Percentiles rank a stretch among this genome's conserved stretches.
Evolutionary conservation across 331 rosid genomes (phyloP).

Genomic region (Rosa hybrid): DNA sequence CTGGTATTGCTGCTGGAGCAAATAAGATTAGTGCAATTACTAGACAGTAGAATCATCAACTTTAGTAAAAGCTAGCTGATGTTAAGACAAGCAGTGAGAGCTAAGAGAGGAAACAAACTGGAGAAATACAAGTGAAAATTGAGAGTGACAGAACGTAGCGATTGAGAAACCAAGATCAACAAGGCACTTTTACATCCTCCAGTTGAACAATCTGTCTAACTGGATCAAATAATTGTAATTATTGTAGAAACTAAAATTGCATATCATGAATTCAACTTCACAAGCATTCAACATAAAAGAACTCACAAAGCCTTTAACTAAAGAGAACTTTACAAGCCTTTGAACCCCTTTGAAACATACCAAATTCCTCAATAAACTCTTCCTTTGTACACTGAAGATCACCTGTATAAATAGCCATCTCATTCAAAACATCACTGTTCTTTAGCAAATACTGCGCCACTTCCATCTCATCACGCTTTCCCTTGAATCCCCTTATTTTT

Average conservation of each 20-base stretch:
- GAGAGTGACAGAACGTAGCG: background rate
- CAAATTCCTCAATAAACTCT: background rate
- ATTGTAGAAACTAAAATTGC: background rate
- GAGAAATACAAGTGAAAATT: background rate
- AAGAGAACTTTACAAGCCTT: background rate
- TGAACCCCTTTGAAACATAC: background rate
- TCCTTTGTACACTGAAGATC: background rate
- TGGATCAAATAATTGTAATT: background rate
- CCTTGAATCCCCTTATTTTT: conserved; percentile 12
- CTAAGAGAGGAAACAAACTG: background rate
- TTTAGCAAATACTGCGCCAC: conserved; percentile 5
- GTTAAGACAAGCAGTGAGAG: background rate
- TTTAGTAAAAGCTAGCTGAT: background rate
- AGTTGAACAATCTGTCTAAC: background rate
- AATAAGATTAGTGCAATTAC: background rate
- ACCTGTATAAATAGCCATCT: conserved; percentile 1
- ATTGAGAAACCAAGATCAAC: background rate
- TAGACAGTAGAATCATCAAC: background rate
- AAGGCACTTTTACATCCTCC: background rate
- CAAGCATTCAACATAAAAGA: background rate
- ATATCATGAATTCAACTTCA: background rate
- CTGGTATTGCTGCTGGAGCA: background rate
- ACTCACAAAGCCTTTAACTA: background rate
- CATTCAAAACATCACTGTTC: background rate
- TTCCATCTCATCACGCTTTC: conserved; percentile 21